phyloP scores from a whole-genome alignment of 2,329 filamentous ascomycete genomes.

The Chaetomiaceae sp. region DNA sequence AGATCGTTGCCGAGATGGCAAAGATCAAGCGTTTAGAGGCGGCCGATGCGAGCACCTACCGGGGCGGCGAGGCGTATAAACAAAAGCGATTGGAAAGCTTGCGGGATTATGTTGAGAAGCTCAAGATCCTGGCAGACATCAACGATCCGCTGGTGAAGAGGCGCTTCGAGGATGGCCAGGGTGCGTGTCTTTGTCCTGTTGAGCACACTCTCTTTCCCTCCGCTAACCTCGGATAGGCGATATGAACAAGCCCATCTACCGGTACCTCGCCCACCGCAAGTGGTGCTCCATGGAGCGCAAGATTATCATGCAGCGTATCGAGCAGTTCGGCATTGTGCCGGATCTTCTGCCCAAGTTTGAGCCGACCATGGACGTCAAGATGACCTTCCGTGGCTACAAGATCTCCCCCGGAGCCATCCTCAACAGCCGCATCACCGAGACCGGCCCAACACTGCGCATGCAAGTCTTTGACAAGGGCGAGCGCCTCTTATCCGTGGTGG shows the following conservation, averaged over 20 bases:
- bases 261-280: conserved; percentile 78
- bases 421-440: conserved; percentile 67
- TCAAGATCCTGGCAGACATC: conserved; percentile 89
- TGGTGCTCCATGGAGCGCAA: conserved; percentile 81
- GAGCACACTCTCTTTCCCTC: neutral
- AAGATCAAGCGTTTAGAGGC: conserved; percentile 66
- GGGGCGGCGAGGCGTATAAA: conserved; percentile 61
- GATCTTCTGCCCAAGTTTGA: conserved; percentile 81
- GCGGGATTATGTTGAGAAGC: conserved; percentile 64
- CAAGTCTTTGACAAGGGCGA: conserved; percentile 81
- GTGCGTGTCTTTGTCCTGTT: conserved; percentile 46
- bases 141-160: conserved; percentile 94
- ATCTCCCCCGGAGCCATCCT: conserved; percentile 76
- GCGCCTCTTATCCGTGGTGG: conserved; percentile 76
- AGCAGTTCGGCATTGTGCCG: conserved; percentile 81
- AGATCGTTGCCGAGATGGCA: conserved; percentile 63
- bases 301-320: conserved; percentile 78
- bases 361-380: conserved; percentile 71
- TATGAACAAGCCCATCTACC: conserved; percentile 95
- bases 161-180: conserved; percentile 84
- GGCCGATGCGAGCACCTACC: conserved; percentile 51
- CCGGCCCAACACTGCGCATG: conserved; percentile 69
- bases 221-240: conserved; percentile 57
- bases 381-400: conserved; percentile 70
- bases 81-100: conserved; percentile 65